These are phyloP conservation scores for Teunomyces pallodes DNA, from an alignment of 805 yeast species.

Conservation along the genomic window DNA sequence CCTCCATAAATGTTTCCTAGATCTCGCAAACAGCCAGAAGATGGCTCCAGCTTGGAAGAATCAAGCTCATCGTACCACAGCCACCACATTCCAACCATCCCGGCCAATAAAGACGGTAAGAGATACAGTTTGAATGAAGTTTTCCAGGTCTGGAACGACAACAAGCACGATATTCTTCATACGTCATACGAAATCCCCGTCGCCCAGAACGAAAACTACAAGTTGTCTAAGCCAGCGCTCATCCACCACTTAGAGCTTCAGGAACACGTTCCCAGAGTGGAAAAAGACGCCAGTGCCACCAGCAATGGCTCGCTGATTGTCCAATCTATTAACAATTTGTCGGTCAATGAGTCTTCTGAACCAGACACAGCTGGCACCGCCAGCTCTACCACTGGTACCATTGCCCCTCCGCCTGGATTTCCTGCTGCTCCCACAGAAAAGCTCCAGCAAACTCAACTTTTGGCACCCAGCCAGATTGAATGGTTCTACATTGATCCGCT, in stretches of 20 bases:
- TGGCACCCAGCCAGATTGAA: constrained; percentile 43
- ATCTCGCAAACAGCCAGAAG: constrained; percentile 3
- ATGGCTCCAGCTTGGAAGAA: background rate
- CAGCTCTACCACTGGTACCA: background rate
- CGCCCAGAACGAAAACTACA: constrained; percentile 29
- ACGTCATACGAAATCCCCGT: constrained; percentile 10
- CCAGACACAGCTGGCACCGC: background rate
- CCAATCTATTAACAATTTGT: background rate
- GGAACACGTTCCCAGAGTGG: background rate
- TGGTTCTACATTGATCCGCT: constrained; percentile 77
- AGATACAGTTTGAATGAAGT: constrained; percentile 52
- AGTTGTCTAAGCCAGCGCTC: constrained; percentile 27
- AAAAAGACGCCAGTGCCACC: background rate
- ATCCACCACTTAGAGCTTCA: constrained; percentile 38
- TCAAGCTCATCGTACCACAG: background rate
- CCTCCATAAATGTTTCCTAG: background rate
- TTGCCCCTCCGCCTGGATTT: constrained; percentile 11
- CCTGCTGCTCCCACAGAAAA: background rate
- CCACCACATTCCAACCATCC: constrained; percentile 17
- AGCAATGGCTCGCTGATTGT: background rate
- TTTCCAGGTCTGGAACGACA: constrained; percentile 48
- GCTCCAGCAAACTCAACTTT: constrained; percentile 6
- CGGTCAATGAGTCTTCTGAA: background rate
- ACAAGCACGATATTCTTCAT: constrained; percentile 22
- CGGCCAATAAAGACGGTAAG: constrained; percentile 40